phyloP scores from a whole-genome alignment of 805 yeast genomes.

The Scheffersomyces ergatensis region DNA sequence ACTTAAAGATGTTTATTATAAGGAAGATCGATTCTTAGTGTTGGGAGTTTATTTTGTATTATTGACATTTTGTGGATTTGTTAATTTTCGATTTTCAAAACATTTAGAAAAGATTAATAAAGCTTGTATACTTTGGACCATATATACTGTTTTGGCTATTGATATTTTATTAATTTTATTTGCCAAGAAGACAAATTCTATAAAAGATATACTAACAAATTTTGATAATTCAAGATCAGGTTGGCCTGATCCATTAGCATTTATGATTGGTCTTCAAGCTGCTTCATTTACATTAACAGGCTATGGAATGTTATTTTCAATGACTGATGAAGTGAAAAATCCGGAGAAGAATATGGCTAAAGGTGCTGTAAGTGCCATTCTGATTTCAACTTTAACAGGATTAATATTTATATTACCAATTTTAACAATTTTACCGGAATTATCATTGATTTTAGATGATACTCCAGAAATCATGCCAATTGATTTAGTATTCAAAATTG shows the following conservation, averaged over 20 bases:
- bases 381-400: slow-evolving; percentile 67
- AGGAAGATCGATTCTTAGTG: slow-evolving; percentile 54
- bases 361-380: slow-evolving; percentile 66
- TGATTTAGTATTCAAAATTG: slow-evolving; percentile 67
- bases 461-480: slow-evolving; percentile 72
- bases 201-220: slow-evolving; percentile 57
- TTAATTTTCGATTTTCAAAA: slow-evolving; percentile 60
- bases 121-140: slow-evolving; percentile 72
- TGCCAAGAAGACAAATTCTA: slow-evolving; percentile 56
- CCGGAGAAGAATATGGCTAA: slow-evolving; percentile 76
- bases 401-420: slow-evolving; percentile 70
- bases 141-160: slow-evolving; percentile 65
- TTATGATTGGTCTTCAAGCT: slow-evolving; percentile 74
- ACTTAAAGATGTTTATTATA: slow-evolving; percentile 55
- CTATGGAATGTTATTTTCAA: slow-evolving; percentile 76
- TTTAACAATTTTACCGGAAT: slow-evolving; percentile 68
- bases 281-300: slow-evolving; percentile 80
- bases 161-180: slow-evolving; percentile 61
- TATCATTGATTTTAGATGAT: slow-evolving; percentile 52
- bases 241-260: slow-evolving; percentile 70
- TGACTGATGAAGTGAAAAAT: slow-evolving; percentile 76
- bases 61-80: slow-evolving; percentile 57
- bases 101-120: slow-evolving; percentile 63
- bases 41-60: slow-evolving; percentile 55
- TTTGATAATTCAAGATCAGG: slow-evolving; percentile 76